Evolutionary conservation across 1,284 basidiomycete species (phyloP).

Genomic region (Ustilago crameri): DNA sequence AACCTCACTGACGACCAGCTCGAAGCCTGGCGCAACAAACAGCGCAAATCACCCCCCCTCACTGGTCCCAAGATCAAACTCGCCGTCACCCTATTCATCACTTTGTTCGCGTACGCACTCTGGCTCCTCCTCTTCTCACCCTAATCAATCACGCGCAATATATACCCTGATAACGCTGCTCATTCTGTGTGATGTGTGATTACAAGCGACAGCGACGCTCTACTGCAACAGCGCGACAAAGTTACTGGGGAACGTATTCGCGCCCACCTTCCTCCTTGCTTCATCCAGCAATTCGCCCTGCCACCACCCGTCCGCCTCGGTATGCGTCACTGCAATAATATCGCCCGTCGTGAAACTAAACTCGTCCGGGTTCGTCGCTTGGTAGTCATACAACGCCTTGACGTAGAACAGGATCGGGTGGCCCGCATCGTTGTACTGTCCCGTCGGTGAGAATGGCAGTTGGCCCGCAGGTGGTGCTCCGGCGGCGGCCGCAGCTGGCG

Average conservation of each 20-base stretch:
- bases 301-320: constrained; percentile 96
- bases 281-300: constrained; percentile 84
- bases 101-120: constrained; percentile 40
- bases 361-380: constrained; percentile 85
- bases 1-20: constrained; percentile 62
- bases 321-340: constrained; percentile 89
- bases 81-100: constrained; percentile 51
- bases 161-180: no score
- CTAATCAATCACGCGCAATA: neutral
- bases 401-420: constrained; percentile 81
- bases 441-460: constrained; percentile 72
- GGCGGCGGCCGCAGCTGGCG: constrained; percentile 45
- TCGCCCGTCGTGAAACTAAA: constrained; percentile 87
- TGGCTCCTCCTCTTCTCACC: constrained; percentile 17
- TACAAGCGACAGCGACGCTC: no score
- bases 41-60: constrained; percentile 53
- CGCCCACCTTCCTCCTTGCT: constrained; percentile 78
- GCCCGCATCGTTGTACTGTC: constrained; percentile 81
- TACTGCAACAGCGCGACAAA: constrained; percentile 75
- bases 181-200: no score
- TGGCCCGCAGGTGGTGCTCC: constrained; percentile 35
- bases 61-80: constrained; percentile 56
- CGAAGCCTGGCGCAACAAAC: constrained; percentile 56
- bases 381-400: constrained; percentile 87
- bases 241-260: constrained; percentile 91